These are phyloP conservation scores for Theileria annulata DNA, from an alignment of 169 alveolate genomes.

Conservation along the genomic window DNA sequence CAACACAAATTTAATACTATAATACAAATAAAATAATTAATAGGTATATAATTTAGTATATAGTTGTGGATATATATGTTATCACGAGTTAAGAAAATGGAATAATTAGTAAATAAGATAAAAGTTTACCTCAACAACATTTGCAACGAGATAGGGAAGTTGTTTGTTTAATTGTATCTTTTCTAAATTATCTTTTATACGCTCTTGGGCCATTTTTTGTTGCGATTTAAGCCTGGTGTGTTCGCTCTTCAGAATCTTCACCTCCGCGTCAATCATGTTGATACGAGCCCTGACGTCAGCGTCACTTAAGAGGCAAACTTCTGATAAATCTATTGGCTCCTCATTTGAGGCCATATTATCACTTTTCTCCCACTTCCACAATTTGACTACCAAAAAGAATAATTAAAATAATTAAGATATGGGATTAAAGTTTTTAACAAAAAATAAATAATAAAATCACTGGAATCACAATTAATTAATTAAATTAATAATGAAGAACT, in stretches of 20 bases:
- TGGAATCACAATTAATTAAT: neutral
- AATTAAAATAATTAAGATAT: too few species aligned
- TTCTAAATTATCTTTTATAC: conserved; percentile 90
- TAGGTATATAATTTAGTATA: too few species aligned
- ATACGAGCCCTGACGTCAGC: conserved; percentile 71
- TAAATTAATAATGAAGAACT: neutral
- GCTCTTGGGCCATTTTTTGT: conserved; percentile 80
- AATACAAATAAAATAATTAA: neutral
- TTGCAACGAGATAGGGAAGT: conserved; percentile 98
- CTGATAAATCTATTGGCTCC: conserved; percentile 65
- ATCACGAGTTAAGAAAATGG: neutral
- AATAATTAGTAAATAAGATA: conserved; percentile 55
- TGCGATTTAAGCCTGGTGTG: conserved; percentile 86
- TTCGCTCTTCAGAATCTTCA: conserved; percentile 85
- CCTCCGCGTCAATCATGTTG: conserved; percentile 84
- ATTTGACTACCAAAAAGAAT: too few species aligned
- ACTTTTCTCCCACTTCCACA: neutral
- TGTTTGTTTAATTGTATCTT: conserved; percentile 94
- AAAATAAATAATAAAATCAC: too few species aligned
- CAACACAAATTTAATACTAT: conserved; percentile 9
- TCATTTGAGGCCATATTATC: conserved; percentile 5
- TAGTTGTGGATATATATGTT: too few species aligned
- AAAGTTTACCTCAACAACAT: conserved; percentile 91
- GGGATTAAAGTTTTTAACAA: too few species aligned
- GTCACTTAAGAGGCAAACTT: conserved; percentile 67